These are phyloP conservation scores for Cerioporus squamosus DNA, from an alignment of 1,284 basidiomycete genomes.

Conservation along the genomic window DNA sequence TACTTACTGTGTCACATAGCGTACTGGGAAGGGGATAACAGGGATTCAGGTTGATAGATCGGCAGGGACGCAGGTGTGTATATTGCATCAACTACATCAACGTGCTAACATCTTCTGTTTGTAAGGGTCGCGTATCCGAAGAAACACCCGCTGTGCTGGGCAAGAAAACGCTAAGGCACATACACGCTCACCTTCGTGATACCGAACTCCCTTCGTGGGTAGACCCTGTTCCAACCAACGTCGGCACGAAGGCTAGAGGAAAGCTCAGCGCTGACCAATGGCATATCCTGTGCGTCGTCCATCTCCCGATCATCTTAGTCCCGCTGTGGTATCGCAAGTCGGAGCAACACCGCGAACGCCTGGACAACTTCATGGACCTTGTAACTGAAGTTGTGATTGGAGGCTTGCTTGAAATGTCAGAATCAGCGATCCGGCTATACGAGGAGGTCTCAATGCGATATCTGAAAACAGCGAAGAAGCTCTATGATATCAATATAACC, in stretches of 20 bases:
- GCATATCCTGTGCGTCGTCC: conserved; percentile 33
- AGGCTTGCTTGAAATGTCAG: conserved; percentile 27
- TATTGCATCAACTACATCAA: no score
- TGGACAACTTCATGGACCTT: conserved; percentile 39
- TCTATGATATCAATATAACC: conserved; percentile 33
- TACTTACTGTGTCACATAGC: conserved; percentile 22
- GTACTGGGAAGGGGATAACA: conserved; percentile 17
- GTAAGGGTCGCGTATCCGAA: no score
- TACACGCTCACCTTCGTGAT: conserved; percentile 22
- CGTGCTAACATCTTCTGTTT: no score
- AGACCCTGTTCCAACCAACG: conserved; percentile 28
- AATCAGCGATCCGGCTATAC: conserved; percentile 27
- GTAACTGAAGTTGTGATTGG: conserved; percentile 33
- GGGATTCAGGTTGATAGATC: no score
- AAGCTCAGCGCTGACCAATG: conserved; percentile 39
- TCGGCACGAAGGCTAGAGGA: conserved; percentile 28
- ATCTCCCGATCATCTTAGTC: conserved; percentile 36
- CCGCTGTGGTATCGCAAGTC: conserved; percentile 30
- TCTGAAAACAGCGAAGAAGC: conserved; percentile 15
- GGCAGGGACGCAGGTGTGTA: no score
- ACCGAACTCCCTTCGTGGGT: conserved; percentile 35
- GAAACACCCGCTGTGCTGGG: not conserved
- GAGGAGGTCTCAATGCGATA: conserved; percentile 30
- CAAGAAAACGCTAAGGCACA: not conserved
- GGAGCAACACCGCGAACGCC: conserved; percentile 17